Evolutionary conservation across 352 stramenopile species (phyloP).

Genomic region (Phytophthora hybrid): DNA sequence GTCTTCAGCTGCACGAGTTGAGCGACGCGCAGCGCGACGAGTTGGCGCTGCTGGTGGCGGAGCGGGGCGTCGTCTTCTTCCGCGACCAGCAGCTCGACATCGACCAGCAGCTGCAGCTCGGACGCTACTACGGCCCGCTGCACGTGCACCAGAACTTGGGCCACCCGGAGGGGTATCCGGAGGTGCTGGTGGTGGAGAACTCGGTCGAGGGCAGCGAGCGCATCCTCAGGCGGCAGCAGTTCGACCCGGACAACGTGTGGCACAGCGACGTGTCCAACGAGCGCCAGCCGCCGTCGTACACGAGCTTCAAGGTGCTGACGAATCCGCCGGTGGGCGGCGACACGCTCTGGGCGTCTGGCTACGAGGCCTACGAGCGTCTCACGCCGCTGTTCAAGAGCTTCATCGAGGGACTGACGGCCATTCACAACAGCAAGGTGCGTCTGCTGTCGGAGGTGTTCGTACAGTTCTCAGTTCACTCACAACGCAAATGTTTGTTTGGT

Average conservation of each 20-base stretch:
- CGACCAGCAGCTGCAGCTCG: conserved; percentile 2
- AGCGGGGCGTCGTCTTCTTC: conserved; percentile 5
- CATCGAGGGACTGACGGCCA: not conserved
- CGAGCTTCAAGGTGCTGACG: not conserved
- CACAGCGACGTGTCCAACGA: too few species aligned
- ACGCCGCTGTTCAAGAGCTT: not conserved
- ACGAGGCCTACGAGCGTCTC: conserved; percentile 1
- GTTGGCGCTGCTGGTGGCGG: conserved; percentile 5
- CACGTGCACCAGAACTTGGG: conserved; percentile 7
- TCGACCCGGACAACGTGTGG: not conserved
- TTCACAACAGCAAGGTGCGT: not conserved
- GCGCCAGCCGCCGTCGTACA: too few species aligned
- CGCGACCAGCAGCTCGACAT: conserved; percentile 1
- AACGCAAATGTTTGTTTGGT: not conserved
- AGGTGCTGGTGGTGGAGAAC: conserved; percentile 7
- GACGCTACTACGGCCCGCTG: conserved; percentile 6
- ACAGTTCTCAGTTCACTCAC: too few species aligned
- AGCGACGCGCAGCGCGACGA: not conserved
- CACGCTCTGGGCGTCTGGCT: conserved; percentile 3
- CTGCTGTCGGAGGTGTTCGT: too few species aligned
- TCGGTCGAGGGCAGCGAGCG: conserved; percentile 1
- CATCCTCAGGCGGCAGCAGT: not conserved
- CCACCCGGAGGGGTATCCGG: not conserved
- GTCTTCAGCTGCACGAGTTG: conserved; percentile 3
- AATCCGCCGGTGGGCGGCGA: not conserved